Percentiles rank a stretch among this genome's conserved stretches.
Conservation (phyloP, 2,329 filamentous ascomycete genomes). For the Verticillium tricorpus region DNA sequence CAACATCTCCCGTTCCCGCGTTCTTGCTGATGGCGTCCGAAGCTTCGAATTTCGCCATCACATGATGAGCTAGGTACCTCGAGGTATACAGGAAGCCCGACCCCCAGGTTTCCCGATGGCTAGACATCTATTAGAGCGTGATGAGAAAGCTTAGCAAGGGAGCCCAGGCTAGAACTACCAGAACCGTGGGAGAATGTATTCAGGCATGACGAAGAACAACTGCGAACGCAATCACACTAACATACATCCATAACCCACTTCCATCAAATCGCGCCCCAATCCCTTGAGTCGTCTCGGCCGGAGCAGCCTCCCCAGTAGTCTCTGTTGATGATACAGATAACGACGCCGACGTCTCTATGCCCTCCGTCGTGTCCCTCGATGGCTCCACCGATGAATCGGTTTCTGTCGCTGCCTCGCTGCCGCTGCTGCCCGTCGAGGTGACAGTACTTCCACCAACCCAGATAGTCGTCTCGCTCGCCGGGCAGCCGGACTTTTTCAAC, state of each 20-base stretch:
- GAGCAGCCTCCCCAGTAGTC: background rate
- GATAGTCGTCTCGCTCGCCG: background rate
- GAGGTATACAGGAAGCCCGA: too few species aligned
- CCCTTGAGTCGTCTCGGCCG: background rate
- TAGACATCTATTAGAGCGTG: too few species aligned
- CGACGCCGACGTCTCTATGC: too few species aligned
- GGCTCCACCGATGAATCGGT: background rate
- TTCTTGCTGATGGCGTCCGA: too few species aligned
- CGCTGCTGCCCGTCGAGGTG: background rate
- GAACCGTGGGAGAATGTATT: too few species aligned
- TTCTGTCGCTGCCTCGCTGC: background rate
- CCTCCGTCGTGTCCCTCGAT: background rate
- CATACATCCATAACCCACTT: background rate
- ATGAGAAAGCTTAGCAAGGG: too few species aligned
- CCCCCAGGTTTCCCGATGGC: too few species aligned
- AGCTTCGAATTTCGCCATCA: too few species aligned
- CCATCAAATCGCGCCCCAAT: background rate
- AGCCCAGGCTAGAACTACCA: too few species aligned
- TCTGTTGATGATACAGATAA: background rate
- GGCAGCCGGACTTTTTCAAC: background rate
- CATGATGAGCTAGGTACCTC: too few species aligned
- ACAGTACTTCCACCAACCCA: background rate
- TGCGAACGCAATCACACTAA: background rate
- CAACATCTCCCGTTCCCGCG: background rate
- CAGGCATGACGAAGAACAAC: too few species aligned